phyloP scores from a whole-genome alignment of 2,329 filamentous ascomycete genomes.

The Aureobasidium sp. region DNA sequence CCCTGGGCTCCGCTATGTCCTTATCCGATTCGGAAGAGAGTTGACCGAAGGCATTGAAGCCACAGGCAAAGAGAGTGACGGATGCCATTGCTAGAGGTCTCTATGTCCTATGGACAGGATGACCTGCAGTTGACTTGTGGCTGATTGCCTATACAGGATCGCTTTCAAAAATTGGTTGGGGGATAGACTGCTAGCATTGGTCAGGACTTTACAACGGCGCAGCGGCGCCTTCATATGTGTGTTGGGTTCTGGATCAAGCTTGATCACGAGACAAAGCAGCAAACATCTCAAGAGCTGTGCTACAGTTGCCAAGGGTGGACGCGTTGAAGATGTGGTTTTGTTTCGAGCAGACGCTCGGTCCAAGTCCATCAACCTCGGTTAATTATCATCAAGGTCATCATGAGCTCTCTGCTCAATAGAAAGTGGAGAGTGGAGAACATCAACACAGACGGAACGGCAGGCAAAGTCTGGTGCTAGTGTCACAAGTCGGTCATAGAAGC shows the following conservation, averaged over 20 bases:
- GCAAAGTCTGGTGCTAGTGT: not conserved
- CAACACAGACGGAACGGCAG: not conserved
- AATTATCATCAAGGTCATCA: not conserved
- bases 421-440: not conserved
- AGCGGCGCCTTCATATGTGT: not conserved
- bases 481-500: not conserved
- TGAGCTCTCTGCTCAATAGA: not conserved
- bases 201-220: not conserved
- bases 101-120: not conserved
- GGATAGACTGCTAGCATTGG: not conserved
- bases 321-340: not conserved
- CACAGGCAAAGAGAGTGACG: not conserved
- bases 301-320: constrained; percentile 1
- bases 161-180: not conserved
- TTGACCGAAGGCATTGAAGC: constrained; percentile 14
- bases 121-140: not conserved
- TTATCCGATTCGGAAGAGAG: not conserved
- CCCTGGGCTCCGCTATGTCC: not conserved
- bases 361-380: not conserved
- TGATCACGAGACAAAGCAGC: constrained; percentile 1
- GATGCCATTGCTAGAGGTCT: not conserved
- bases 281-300: not conserved
- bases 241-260: not conserved
- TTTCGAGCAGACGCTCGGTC: not conserved
- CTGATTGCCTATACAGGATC: not conserved